Evolutionary conservation across 495 filamentous ascomycete species (phyloP), one percentile per base, ranked within the genome.

Genomic region (Sabuloglossum arenarium): DNA sequence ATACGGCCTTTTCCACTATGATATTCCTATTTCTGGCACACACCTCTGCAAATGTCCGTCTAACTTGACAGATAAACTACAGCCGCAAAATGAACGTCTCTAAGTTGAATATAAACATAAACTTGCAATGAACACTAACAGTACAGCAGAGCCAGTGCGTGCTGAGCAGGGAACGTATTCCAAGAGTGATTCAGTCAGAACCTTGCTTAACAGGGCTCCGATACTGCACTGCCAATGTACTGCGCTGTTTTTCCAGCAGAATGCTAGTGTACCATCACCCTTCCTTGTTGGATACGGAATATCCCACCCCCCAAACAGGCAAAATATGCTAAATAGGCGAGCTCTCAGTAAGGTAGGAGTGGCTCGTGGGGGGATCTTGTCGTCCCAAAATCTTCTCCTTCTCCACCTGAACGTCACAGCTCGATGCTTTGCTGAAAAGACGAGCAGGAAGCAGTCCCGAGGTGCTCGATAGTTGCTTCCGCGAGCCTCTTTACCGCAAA

Each of bases 391-490:
- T 23, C 28, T 51, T 51, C 47, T 30, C 47, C 47, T 51, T 51
- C 47, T 51, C 47, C 47, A 51, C 47, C 47, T 51, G 47, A 27
- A 51, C 28, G 24, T 51, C 47, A 12, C 28, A 29, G 28, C 47
- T 51, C 6, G 47, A 29, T 51, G 47, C 47, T 51, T 51, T 51
- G 47, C 47, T 51, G 47, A 51, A 43, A 43, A 51, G 47, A 51
- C 47, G 47, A 51, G 47, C 47, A 51, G 47, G 47, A 51, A 51
- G 47, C 47, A 51, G 47, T 51, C 24, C 28, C 21, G 28, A 51
- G 24, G 47, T 51, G 47, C 47, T 51, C 47, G 47, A 51, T 51
- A 51, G 47, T 51, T 21, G 47, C 47, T 51, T 51, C 47, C 47
- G 28, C 16, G 28, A 51, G 6, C 24, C 47, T 30, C 28, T 30